Evolutionary conservation across 2,329 filamentous ascomycete genomes (phyloP), one percentile per base, ranked within the genome.

Genomic region (Rasamsonia emersonii): DNA sequence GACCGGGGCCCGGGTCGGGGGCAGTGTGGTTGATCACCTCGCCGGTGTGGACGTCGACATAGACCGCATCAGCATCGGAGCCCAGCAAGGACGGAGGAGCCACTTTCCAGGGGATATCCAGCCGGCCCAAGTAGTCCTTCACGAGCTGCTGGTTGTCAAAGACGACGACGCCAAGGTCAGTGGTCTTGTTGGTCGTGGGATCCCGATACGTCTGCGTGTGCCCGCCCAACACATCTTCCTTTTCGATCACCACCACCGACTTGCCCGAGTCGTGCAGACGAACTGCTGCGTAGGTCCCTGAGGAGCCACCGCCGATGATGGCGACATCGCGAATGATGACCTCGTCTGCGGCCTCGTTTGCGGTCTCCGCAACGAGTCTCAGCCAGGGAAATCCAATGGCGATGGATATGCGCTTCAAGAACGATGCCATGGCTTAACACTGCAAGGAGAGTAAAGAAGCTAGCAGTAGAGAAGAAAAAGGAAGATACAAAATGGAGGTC

Each of bases 121-220:
- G 42, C 16, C 43, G 40, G 7, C 28, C 32, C 24, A 58, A 50
- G 32, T 46, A 54, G 4, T 47, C 24, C 2, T 24, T 28, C 3
- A 38, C 35, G 9, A 44, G 38, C 4, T 39, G 30, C 5, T 36
- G 44, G 28, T 53, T 42, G 24, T 43, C 38, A 25, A 40, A 54
- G 9, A 38, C 36, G n/a, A 42, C 33, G 3, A 56, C 51, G 6
- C 54, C 53, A 24, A 47, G 49, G 31, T 55, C 50, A n/a, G 56
- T 36, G 6, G 40, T 34, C 1, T 31, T 25, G 4, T 32, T 35
- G 4, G 39, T 49, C 2, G 6, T 17, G 3, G 43, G 44, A 25
- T 53, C 44, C 9, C 33, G 36, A 29, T 46, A 50, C 4, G 53
- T 53, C 11, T 45, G 36, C 1, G 44, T 46, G 25, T 52, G 46